Conservation (phyloP, 805 yeast genomes). For the Middelhovenomyces tepae region DNA sequence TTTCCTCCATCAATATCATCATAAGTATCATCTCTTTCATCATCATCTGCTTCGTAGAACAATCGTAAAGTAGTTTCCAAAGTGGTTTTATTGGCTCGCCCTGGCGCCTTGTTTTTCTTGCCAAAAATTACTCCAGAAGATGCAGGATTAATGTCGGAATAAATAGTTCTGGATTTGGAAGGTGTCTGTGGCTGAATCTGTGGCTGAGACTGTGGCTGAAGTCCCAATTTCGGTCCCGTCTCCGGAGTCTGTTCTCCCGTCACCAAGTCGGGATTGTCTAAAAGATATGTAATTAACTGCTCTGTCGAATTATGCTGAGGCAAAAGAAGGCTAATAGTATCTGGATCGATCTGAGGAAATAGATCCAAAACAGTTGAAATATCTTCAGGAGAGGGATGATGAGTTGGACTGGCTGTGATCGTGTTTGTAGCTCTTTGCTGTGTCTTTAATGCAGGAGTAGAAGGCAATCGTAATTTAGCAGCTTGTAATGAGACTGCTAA, state of each 20-base stretch:
- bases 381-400: slow-evolving; percentile 17
- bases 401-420: background rate
- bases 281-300: slow-evolving; percentile 43
- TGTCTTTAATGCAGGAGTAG: background rate
- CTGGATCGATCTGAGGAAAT: slow-evolving; percentile 52
- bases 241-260: slow-evolving; percentile 17
- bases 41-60: slow-evolving; percentile 69
- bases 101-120: slow-evolving; percentile 16
- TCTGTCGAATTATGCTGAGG: slow-evolving; percentile 47
- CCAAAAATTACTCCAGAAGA: slow-evolving; percentile 6
- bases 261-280: slow-evolving; percentile 51
- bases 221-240: slow-evolving; percentile 3
- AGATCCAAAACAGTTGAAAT: slow-evolving; percentile 42
- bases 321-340: slow-evolving; percentile 41
- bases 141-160: slow-evolving; percentile 18
- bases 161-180: slow-evolving; percentile 4
- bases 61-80: slow-evolving; percentile 30
- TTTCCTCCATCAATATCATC: slow-evolving; percentile 28
- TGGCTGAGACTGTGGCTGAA: background rate
- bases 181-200: background rate
- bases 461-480: slow-evolving; percentile 2
- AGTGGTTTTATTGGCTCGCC: slow-evolving; percentile 6
- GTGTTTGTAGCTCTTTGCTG: background rate
- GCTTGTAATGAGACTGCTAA: slow-evolving; percentile 14
- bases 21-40: slow-evolving; percentile 63